These are phyloP conservation scores for Coleophoma crateriformis DNA, from an alignment of 2,329 filamentous ascomycete species.

Conservation along the genomic window DNA sequence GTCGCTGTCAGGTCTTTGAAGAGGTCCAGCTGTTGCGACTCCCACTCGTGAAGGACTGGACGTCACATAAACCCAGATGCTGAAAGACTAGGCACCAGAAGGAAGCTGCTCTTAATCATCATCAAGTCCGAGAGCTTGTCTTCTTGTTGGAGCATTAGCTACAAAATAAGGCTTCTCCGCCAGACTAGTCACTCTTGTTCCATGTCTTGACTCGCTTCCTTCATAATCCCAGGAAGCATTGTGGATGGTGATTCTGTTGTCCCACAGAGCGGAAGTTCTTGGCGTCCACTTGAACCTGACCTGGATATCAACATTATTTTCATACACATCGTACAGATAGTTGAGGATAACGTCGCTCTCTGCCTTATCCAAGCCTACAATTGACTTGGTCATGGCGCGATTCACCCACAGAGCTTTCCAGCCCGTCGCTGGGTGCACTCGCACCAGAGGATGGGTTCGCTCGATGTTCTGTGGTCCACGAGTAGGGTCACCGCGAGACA, in stretches of 20 bases:
- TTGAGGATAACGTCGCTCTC: conserved; percentile 64
- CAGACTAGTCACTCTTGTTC: conserved; percentile 64
- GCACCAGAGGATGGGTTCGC: conserved; percentile 61
- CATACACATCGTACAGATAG: conserved; percentile 64
- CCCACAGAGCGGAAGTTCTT: conserved; percentile 62
- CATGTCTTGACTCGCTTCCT: conserved; percentile 60
- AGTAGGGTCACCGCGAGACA: conserved; percentile 56
- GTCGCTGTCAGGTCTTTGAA: too few species aligned
- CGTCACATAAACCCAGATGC: too few species aligned
- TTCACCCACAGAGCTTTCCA: conserved; percentile 74
- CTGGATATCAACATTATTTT: conserved; percentile 64
- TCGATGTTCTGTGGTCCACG: conserved; percentile 62
- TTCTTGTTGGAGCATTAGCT: conserved; percentile 55
- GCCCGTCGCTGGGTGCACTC: conserved; percentile 66
- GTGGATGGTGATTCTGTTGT: conserved; percentile 69
- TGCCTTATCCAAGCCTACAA: conserved; percentile 62
- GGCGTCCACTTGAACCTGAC: conserved; percentile 67
- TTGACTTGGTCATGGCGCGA: conserved; percentile 60
- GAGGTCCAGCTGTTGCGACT: too few species aligned
- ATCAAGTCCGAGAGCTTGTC: conserved; percentile 60
- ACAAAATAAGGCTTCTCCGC: conserved; percentile 69
- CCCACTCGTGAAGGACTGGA: too few species aligned
- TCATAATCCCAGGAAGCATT: conserved; percentile 72
- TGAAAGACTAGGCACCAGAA: too few species aligned
- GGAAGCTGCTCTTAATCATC: conserved; percentile 31